Evolutionary conservation across 2,329 filamentous ascomycete genomes (phyloP), one percentile per base, ranked within the genome.

Genomic region (Calonectria hongkongensis): DNA sequence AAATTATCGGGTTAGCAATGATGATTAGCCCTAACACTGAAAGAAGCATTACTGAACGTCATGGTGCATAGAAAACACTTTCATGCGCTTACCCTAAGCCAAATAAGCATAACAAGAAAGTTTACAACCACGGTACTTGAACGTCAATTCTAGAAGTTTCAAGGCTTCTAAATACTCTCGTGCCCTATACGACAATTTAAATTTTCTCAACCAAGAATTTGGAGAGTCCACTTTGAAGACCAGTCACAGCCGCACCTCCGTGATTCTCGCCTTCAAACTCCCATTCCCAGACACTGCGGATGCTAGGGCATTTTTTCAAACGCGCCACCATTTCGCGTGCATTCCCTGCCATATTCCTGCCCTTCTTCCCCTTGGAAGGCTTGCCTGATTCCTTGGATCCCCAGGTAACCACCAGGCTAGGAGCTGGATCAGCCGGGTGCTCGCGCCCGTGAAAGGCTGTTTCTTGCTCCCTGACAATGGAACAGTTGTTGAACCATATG

Each of bases 401-500:
- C 30, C 82, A 82, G 4, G 83, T 83, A 21, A 85, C 79, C 1
- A 83, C 78, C 2, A 86, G 45, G 28, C 83, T 81, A 1, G 83
- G 76, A 0, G 75, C 68, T 2, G 74, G 78, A 1, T 65, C 62
- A 2, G 60, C 47, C 0, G 56, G 48, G 8, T 62, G 66, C 3
- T 72, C 30, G 0, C 51, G 65, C 10, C 74, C 58, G 43, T 75
- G 71, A 45, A 85, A 83, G 0, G 39, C 10, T 0, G 71, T 45
- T 56, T 84, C 75, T 50, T 82, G 82, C 27, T 83, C 79, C 0
- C 73, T 72, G 10, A 85, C 66, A 21, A 89, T 82, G 60, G 83
- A 86, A 2, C 80, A 74, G 27, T 85, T 74, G 73, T 88, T 88
- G 83, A 86, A 89, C 84, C 84, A 88, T 15, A 88, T 84, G 0